A percentile compares a stretch with the other conserved stretches of the same genome.
phyloP scores from a whole-genome alignment of 129 eudicot genomes.

The Kitagawia praeruptora region DNA sequence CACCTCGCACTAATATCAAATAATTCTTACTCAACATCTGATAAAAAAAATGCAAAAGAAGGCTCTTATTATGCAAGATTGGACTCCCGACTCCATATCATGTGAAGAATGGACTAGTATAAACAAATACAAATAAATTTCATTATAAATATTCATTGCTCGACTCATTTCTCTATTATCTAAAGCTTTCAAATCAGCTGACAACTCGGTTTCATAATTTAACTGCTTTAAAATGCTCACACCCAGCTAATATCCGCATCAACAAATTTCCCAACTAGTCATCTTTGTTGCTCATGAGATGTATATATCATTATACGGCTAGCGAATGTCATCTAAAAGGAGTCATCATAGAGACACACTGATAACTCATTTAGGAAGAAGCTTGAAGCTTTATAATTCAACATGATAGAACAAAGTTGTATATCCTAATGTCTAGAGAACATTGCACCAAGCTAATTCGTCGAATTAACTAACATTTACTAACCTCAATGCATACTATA shows the following conservation, averaged over 20 bases:
- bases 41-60: neutral
- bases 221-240: neutral
- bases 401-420: neutral
- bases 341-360: neutral
- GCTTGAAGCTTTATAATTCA: neutral
- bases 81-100: neutral
- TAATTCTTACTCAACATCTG: neutral
- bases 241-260: neutral
- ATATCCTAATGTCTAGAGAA: neutral
- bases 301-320: no score
- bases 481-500: slow-evolving; percentile 84
- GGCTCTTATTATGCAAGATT: neutral
- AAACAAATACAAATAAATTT: neutral
- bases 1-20: neutral
- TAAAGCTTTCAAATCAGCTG: neutral
- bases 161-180: neutral
- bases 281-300: neutral
- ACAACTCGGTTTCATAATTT: neutral
- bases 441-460: neutral
- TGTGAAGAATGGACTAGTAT: neutral
- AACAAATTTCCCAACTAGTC: neutral
- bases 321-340: neutral
- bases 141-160: neutral
- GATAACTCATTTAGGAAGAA: neutral
- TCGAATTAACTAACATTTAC: slow-evolving; percentile 31